A percentile compares a stretch with the other conserved stretches of the same genome.
phyloP scores from a whole-genome alignment of 1,139 yeast species.

The Geotrichum phurueaensis region DNA sequence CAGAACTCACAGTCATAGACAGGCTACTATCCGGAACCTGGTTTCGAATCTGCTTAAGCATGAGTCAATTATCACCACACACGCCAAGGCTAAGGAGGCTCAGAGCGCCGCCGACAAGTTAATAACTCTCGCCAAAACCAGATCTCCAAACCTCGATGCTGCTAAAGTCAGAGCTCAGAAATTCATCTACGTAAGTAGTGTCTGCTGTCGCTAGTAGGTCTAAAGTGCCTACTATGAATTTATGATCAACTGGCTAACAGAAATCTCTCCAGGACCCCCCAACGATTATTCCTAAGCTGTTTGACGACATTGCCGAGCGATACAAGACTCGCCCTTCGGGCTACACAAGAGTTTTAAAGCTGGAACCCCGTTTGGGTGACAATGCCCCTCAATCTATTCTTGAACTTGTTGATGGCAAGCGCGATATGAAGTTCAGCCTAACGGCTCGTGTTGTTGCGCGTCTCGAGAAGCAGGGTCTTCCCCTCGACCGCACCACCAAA shows the following conservation, averaged over 20 bases:
- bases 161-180: conserved; percentile 27
- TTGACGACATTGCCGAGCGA: conserved; percentile 58
- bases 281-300: conserved; percentile 51
- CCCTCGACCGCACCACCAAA: conserved; percentile 55
- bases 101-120: conserved; percentile 51
- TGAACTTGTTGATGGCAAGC: conserved; percentile 76
- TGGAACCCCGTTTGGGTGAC: conserved; percentile 87
- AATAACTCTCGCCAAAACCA: conserved; percentile 45
- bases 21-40: conserved; percentile 52
- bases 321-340: conserved; percentile 67
- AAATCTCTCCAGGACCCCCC: conserved; percentile 40
- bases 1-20: conserved; percentile 44
- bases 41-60: conserved; percentile 62
- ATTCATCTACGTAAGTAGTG: conserved; percentile 24
- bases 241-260: conserved; percentile 17
- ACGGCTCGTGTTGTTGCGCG: conserved; percentile 79
- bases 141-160: conserved; percentile 24
- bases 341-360: conserved; percentile 73
- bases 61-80: conserved; percentile 64
- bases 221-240: neutral
- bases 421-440: conserved; percentile 71
- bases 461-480: conserved; percentile 57
- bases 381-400: conserved; percentile 85
- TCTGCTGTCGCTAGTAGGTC: neutral
- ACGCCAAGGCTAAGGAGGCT: conserved; percentile 65